Conservation (phyloP, 108 stramenopile species). For the Nitzschia sp. region DNA sequence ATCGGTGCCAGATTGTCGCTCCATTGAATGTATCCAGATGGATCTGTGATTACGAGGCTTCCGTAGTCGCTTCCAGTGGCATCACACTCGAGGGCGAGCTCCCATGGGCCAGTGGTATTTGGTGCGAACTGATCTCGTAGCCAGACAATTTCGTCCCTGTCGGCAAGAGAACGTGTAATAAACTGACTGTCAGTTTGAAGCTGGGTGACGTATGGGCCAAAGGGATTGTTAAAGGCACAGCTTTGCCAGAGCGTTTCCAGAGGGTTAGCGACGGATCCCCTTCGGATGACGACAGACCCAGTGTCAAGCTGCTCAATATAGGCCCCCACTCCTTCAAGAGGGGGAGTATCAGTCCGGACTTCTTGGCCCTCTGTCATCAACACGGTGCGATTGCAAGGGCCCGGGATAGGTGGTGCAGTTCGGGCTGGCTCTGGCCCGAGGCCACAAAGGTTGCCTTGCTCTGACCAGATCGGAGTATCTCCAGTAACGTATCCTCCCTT, state of each 20-base stretch:
- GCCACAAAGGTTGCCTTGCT: neutral
- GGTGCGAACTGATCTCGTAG: neutral
- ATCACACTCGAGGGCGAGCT: neutral
- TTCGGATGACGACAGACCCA: neutral
- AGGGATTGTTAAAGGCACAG: neutral
- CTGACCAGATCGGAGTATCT: neutral
- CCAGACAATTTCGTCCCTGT: neutral
- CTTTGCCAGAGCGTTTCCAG: neutral
- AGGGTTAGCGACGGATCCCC: neutral
- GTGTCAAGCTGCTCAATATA: neutral
- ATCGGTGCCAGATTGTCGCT: neutral
- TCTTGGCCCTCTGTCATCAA: neutral
- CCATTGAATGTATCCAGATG: neutral
- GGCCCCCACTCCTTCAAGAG: neutral
- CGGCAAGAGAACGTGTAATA: neutral
- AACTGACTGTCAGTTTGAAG: slow-evolving; percentile 10
- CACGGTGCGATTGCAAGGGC: neutral
- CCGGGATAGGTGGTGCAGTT: neutral
- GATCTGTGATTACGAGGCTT: neutral
- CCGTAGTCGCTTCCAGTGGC: neutral
- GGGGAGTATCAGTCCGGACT: neutral
- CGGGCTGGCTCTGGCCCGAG: no score
- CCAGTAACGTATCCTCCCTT: neutral
- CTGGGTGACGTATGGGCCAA: neutral
- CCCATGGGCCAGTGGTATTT: neutral